Evolutionary conservation across 2,329 filamentous ascomycete genomes (phyloP).

Genomic region (Diaporthe amygdali): DNA sequence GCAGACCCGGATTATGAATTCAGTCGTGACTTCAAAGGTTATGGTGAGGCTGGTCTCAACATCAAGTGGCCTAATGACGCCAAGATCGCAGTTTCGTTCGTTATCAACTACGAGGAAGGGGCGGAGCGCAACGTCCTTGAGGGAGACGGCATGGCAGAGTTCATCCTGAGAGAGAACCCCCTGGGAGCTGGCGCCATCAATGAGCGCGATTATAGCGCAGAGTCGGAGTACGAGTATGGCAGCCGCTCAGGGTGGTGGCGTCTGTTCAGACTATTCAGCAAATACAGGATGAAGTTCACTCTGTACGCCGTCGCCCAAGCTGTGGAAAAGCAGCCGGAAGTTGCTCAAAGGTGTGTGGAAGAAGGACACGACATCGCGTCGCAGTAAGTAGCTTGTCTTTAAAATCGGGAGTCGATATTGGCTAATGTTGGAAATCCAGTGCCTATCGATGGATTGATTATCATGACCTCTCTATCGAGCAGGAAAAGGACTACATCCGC

Average conservation of each 20-base stretch:
- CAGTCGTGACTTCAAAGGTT: constrained; percentile 42
- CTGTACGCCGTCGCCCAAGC: constrained; percentile 56
- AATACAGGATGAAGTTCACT: constrained; percentile 53
- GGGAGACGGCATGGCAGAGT: constrained; percentile 44
- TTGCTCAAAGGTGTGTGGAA: constrained; percentile 51
- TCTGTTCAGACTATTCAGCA: constrained; percentile 53
- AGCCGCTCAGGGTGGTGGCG: constrained; percentile 55
- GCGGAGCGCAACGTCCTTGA: constrained; percentile 43
- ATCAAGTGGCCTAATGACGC: constrained; percentile 46
- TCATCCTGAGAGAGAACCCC: constrained; percentile 45
- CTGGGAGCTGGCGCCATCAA: constrained; percentile 40
- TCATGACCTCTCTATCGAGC: constrained; percentile 48
- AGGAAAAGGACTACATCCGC: constrained; percentile 53
- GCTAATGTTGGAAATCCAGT: background rate
- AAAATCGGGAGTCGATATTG: background rate
- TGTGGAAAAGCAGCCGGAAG: constrained; percentile 52
- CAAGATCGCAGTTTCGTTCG: constrained; percentile 50
- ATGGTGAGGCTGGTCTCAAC: constrained; percentile 44
- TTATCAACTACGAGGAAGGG: constrained; percentile 50
- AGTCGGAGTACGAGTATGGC: constrained; percentile 58
- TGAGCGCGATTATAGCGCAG: constrained; percentile 51
- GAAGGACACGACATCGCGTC: constrained; percentile 55
- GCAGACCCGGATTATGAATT: constrained; percentile 35
- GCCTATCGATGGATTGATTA: constrained; percentile 59
- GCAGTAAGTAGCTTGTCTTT: constrained; percentile 34